These are phyloP conservation scores for Verticillium longisporum DNA, from an alignment of 2,329 filamentous ascomycete genomes.

Conservation along the genomic window DNA sequence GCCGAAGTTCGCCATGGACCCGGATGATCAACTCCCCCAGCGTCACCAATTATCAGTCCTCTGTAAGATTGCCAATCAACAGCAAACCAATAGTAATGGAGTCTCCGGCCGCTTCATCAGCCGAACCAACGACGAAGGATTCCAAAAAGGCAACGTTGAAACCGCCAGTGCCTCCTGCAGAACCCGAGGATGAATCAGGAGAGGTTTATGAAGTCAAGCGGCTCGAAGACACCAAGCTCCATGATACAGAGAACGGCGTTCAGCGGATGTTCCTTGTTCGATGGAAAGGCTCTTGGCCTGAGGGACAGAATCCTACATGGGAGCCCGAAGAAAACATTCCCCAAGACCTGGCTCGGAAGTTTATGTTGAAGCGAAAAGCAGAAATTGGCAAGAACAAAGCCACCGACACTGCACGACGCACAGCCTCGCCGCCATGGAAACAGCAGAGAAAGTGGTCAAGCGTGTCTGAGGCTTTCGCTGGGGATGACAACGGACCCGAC, in stretches of 20 bases:
- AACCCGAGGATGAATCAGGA: slow-evolving; percentile 14
- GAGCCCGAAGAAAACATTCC: slow-evolving; percentile 48
- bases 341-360: slow-evolving; percentile 30
- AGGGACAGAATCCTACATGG: slow-evolving; percentile 50
- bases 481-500: slow-evolving; percentile 13
- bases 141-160: not conserved
- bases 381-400: slow-evolving; percentile 14
- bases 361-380: slow-evolving; percentile 23
- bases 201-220: slow-evolving; percentile 35
- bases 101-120: not conserved
- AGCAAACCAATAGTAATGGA: not conserved
- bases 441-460: slow-evolving; percentile 22
- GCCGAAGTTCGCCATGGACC: slow-evolving; percentile 1
- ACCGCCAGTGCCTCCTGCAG: not conserved
- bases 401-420: not conserved
- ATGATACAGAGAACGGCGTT: slow-evolving; percentile 25
- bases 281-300: slow-evolving; percentile 52
- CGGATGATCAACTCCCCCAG: not conserved
- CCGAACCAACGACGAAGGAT: not conserved
- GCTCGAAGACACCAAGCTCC: slow-evolving; percentile 32
- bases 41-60: not conserved
- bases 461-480: slow-evolving; percentile 24
- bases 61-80: not conserved
- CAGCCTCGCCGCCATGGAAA: not conserved
- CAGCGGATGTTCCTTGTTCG: slow-evolving; percentile 44